Evolutionary conservation across 2,329 filamentous ascomycete genomes (phyloP).

Genomic region (Fusarium vanettenii): DNA sequence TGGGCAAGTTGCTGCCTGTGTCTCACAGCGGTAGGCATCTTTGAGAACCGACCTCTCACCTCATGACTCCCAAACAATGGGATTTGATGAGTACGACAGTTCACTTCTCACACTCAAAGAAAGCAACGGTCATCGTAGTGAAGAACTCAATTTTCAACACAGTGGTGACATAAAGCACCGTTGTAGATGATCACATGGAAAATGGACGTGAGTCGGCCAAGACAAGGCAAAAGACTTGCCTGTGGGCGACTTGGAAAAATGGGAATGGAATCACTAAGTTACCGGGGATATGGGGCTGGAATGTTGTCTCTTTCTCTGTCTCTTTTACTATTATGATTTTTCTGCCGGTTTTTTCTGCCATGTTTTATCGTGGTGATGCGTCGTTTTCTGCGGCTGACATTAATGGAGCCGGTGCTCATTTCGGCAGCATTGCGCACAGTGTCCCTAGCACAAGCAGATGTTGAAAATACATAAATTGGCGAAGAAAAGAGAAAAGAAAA

Average conservation of each 20-base stretch:
- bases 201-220: neutral
- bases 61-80: neutral
- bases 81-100: neutral
- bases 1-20: neutral
- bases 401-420: no score
- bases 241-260: neutral
- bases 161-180: neutral
- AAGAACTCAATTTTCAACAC: neutral
- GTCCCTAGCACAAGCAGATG: no score
- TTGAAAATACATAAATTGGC: neutral
- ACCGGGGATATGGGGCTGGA: neutral
- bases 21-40: neutral
- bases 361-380: no score
- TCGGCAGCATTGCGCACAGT: no score
- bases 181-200: no score
- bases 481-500: neutral
- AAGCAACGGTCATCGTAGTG: neutral
- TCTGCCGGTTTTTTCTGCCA: no score
- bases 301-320: neutral
- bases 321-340: no score
- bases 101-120: neutral
- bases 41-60: neutral
- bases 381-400: no score
- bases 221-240: neutral
- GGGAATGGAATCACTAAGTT: neutral